These are phyloP conservation scores for Pichia sp. DNA, from an alignment of 1,139 yeast genomes.

Conservation along the genomic window DNA sequence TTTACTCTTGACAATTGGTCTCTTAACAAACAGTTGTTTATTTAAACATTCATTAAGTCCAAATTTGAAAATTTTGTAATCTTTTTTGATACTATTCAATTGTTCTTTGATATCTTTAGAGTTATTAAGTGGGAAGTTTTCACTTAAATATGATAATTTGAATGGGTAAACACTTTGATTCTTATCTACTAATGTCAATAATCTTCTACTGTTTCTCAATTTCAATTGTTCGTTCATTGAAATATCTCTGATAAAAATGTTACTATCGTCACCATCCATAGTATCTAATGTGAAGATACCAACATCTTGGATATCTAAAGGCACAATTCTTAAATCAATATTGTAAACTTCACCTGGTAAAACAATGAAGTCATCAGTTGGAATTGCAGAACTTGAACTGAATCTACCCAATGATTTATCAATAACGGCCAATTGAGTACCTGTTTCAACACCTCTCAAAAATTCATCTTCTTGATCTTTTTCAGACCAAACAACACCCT, in stretches of 20 bases:
- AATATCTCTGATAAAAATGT: conserved; percentile 78
- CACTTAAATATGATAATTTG: conserved; percentile 62
- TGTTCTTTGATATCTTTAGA: conserved; percentile 24
- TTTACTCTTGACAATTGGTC: conserved; percentile 64
- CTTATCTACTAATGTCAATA: conserved; percentile 64
- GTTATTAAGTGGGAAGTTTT: conserved; percentile 47
- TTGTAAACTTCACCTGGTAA: conserved; percentile 80
- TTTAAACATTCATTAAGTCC: conserved; percentile 79
- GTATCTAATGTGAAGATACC: conserved; percentile 64
- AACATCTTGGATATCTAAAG: conserved; percentile 40
- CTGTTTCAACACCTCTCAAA: conserved; percentile 25
- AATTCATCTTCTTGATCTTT: conserved; percentile 64
- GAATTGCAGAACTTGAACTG: conserved; percentile 38
- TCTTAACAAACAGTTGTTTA: conserved; percentile 70
- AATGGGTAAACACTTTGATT: conserved; percentile 84
- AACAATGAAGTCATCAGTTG: conserved; percentile 70
- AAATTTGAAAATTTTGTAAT: conserved; percentile 53
- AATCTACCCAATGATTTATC: conserved; percentile 22
- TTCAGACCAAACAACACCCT: conserved; percentile 90
- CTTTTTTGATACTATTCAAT: conserved; percentile 39
- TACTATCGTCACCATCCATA: conserved; percentile 51
- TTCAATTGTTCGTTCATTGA: conserved; percentile 68
- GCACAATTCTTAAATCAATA: conserved; percentile 75
- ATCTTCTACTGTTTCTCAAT: conserved; percentile 63
- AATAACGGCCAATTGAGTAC: conserved; percentile 34